Conservation (phyloP, 1,284 basidiomycete species). For the Puccinia horiana region DNA sequence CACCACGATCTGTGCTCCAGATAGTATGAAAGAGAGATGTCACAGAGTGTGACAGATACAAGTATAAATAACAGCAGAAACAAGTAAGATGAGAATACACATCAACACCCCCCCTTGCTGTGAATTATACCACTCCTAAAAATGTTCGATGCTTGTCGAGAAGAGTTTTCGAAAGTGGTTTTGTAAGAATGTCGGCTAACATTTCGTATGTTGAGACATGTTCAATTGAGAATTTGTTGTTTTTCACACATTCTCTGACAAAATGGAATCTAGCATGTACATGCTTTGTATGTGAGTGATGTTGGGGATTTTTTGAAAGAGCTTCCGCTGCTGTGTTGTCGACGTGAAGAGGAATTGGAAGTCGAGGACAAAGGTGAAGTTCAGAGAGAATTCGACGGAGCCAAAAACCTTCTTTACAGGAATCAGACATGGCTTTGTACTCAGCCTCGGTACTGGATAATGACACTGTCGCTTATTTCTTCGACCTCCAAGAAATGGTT, state of each 20-base stretch:
- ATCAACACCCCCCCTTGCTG: no score
- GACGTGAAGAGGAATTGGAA: background rate
- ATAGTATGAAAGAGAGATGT: no score
- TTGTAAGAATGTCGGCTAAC: conserved; percentile 5
- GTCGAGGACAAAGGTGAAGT: no score
- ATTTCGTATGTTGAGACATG: background rate
- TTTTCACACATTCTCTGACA: background rate
- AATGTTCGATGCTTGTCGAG: background rate
- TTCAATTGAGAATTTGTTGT: background rate
- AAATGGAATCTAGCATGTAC: background rate
- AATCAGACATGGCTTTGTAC: no score
- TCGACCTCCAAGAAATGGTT: background rate
- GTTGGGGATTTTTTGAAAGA: background rate
- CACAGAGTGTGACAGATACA: no score
- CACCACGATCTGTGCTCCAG: no score
- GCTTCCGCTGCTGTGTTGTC: background rate
- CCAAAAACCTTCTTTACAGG: no score
- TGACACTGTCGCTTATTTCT: background rate
- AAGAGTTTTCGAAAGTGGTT: background rate
- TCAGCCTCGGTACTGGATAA: no score
- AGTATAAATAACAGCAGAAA: no score
- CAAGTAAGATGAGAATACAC: no score
- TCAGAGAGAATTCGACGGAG: background rate
- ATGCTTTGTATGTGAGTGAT: conserved; percentile 11
- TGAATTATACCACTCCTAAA: background rate